Percentiles rank a stretch among this genome's conserved stretches.
phyloP scores from a whole-genome alignment of 352 stramenopile genomes.

The Phytopythium litorale region DNA sequence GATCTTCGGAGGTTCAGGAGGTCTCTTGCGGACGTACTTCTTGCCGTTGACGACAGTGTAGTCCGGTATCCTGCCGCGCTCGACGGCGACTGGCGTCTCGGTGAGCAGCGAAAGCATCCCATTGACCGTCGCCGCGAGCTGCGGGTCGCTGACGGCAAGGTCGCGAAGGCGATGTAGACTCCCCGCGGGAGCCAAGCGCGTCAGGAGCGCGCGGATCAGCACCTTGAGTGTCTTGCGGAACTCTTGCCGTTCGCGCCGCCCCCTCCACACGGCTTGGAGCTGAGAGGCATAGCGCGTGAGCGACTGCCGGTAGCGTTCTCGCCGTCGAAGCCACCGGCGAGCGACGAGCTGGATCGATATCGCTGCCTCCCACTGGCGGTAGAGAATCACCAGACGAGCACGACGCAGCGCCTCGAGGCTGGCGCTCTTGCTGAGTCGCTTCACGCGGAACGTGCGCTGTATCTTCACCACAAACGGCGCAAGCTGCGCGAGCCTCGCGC shows the following conservation, averaged over 20 bases:
- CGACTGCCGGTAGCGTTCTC: constrained; percentile 11
- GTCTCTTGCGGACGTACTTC: constrained; percentile 13
- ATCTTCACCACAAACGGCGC: constrained; percentile 51
- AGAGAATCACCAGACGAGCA: constrained; percentile 25
- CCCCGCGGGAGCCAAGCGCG: constrained; percentile 47
- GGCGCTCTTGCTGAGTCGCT: constrained; percentile 24
- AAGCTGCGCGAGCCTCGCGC: constrained; percentile 29
- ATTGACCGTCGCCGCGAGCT: constrained; percentile 38
- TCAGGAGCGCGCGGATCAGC: constrained; percentile 35
- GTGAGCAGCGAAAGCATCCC: constrained; percentile 47
- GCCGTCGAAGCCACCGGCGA: constrained; percentile 20
- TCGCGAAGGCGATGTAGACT: constrained; percentile 59
- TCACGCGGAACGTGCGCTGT: constrained; percentile 49
- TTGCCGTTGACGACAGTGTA: constrained; percentile 1
- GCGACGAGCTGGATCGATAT: constrained; percentile 29
- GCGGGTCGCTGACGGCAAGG: constrained; percentile 24
- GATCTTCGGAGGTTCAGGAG: constrained; percentile 30
- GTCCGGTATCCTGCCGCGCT: constrained; percentile 4
- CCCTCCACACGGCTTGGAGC: constrained; percentile 51
- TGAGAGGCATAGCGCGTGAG: constrained; percentile 22
- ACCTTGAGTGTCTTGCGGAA: constrained; percentile 44
- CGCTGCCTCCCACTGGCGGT: constrained; percentile 33
- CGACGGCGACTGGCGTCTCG: constrained; percentile 44
- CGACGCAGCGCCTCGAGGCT: constrained; percentile 15
- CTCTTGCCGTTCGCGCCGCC: constrained; percentile 21